Percentiles rank a stretch among this genome's conserved stretches.
phyloP scores from a whole-genome alignment of 2,329 filamentous ascomycete species.

The Fusarium clavum region DNA sequence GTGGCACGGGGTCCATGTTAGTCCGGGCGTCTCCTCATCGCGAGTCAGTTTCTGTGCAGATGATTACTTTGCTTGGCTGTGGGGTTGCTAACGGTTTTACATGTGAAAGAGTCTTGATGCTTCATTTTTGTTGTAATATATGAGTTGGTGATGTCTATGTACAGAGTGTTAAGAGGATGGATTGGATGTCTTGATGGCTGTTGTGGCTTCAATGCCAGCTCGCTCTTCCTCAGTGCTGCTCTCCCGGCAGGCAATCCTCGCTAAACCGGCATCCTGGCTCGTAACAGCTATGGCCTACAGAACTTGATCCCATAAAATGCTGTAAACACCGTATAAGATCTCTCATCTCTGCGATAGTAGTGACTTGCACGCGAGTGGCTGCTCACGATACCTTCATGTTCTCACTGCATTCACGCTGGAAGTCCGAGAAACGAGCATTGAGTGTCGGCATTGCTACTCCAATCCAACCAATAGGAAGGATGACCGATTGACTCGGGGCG shows the following conservation, averaged over 20 bases:
- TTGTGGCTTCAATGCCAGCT: not conserved
- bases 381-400: not conserved
- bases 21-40: constrained; percentile 2
- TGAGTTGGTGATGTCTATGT: not conserved
- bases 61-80: not conserved
- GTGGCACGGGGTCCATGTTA: not conserved
- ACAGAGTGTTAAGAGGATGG: too few species aligned
- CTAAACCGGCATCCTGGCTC: not conserved
- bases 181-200: not conserved
- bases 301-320: not conserved
- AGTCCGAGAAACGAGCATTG: not conserved
- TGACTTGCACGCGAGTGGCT: rapidly evolving
- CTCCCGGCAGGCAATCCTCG: not conserved
- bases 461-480: not conserved
- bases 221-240: too few species aligned
- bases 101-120: not conserved
- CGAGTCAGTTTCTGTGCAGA: not conserved
- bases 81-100: not conserved
- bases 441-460: not conserved
- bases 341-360: not conserved
- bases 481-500: not conserved
- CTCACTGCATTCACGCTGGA: too few species aligned
- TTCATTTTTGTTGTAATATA: not conserved
- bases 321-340: not conserved
- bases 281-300: too few species aligned